Evolutionary conservation across 306 rosid genomes (phyloP).

Genomic region (Abrus precatorius): DNA sequence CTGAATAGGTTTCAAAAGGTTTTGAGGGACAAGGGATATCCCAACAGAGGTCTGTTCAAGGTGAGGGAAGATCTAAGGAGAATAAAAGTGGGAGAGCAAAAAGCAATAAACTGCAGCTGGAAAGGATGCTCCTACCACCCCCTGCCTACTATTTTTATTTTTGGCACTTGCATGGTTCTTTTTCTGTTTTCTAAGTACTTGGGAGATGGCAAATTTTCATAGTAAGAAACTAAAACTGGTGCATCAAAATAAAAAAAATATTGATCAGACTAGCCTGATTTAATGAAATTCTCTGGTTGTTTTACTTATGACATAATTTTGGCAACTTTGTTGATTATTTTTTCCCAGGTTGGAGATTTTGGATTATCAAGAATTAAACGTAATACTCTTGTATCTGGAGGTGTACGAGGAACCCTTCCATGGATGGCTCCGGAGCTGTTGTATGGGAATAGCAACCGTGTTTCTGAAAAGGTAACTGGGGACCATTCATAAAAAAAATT

Average conservation of each 20-base stretch:
- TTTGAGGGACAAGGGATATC: neutral
- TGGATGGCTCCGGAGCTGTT: slow-evolving; percentile 99
- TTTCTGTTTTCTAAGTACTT: neutral
- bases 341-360: slow-evolving; percentile 88
- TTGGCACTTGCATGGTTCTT: neutral
- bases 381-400: slow-evolving; percentile 92
- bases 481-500: slow-evolving; percentile 18
- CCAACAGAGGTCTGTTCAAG: neutral
- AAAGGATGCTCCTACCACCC: neutral
- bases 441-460: slow-evolving; percentile 80
- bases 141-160: neutral
- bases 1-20: neutral
- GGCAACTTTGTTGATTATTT: slow-evolving; percentile 13
- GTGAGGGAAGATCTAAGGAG: neutral
- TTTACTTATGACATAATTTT: neutral
- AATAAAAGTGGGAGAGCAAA: neutral
- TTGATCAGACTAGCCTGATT: neutral
- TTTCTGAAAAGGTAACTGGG: slow-evolving; percentile 86
- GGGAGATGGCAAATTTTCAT: neutral
- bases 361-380: slow-evolving; percentile 91
- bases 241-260: neutral
- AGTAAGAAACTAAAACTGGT: neutral
- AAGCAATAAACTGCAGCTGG: neutral
- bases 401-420: slow-evolving; percentile 98
- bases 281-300: slow-evolving; percentile 11